These are phyloP conservation scores for Macrocybe gigantea DNA, from an alignment of 768 basidiomycete species.

Conservation along the genomic window DNA sequence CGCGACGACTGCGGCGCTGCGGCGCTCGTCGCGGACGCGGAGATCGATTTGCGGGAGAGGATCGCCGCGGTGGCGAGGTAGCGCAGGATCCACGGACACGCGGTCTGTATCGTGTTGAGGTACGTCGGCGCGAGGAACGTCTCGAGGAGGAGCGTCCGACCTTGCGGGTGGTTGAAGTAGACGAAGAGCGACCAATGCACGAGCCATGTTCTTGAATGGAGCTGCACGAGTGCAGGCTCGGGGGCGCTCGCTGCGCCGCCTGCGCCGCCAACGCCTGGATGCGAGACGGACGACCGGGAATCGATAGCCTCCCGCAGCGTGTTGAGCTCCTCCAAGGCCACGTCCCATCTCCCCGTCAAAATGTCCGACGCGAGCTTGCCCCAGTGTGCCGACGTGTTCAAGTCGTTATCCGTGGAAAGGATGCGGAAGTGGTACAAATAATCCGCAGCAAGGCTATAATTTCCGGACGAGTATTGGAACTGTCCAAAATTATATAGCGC, in stretches of 20 bases:
- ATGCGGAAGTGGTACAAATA: conserved; percentile 99
- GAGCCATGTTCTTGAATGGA: conserved; percentile 94
- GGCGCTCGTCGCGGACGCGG: conserved; percentile 33
- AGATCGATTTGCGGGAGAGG: conserved; percentile 75
- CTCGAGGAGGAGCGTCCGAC: conserved; percentile 88
- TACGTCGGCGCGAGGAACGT: conserved; percentile 95
- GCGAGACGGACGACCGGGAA: conserved; percentile 54
- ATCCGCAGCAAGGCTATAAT: conserved; percentile 94
- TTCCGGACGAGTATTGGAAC: conserved; percentile 98
- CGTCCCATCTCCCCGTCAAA: conserved; percentile 90
- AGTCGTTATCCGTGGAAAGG: conserved; percentile 87
- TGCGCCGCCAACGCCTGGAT: conserved; percentile 31
- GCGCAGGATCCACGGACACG: conserved; percentile 89
- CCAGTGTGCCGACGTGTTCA: conserved; percentile 97
- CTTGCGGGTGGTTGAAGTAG: conserved; percentile 94
- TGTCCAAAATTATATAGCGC: conserved; percentile 97
- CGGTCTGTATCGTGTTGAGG: conserved; percentile 97
- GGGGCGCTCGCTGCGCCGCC: conserved; percentile 30
- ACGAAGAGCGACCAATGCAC: conserved; percentile 98
- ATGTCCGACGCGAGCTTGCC: conserved; percentile 97
- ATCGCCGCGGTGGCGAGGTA: conserved; percentile 93
- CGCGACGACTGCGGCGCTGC: conserved; percentile 51
- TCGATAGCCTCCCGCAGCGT: conserved; percentile 92
- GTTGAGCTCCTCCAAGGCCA: conserved; percentile 93
- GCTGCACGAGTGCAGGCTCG: conserved; percentile 74